Evolutionary conservation across 345 rosid species (phyloP), one percentile per base, ranked within the genome.

Genomic region (Hibiscus syriacus): DNA sequence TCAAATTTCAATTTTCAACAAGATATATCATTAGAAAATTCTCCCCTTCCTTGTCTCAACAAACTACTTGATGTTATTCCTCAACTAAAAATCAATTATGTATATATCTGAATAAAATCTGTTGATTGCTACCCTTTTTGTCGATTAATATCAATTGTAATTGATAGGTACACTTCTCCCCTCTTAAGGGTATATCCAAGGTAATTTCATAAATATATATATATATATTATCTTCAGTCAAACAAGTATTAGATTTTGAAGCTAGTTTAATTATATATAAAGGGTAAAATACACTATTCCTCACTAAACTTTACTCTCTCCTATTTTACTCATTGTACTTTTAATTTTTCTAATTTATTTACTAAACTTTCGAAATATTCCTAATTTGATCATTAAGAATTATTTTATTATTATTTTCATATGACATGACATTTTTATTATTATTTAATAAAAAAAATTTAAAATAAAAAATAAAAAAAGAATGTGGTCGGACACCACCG

Each of bases 21-120:
- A 13, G 27, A 48, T 46, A 19, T 20, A 20, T 52, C 12, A 65
- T 49, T 65, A 49, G 45, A 65, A 32, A 27, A 65, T 65, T 65
- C 43, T 30, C 55, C 29, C 11, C 4, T 63, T 62, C 36, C 23
- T 65, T 65, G 29, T 29, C 45, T 49, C 57, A 25, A 25, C 67
- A 14, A 61, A 22, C 26, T 50, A 50, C 29, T 25, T 61, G 14
- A 61, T 13, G 11, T 19, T 45, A 45, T 45, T 16, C 49, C 49
- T 45, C 49, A 45, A 45, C 49, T 45, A 45, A 45, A 45, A 45
- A 45, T 45, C 49, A 45, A 13, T 45, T 43, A 43, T 43, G n/a
- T 43, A 43, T 43, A 0, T 43, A 43, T 45, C 6, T 13, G 17
- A 13, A 45, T 45, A 45, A 13, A 45, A 45, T 3, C 19, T 45